phyloP scores from a whole-genome alignment of 1,284 basidiomycete genomes.

The Tilletia caries region DNA sequence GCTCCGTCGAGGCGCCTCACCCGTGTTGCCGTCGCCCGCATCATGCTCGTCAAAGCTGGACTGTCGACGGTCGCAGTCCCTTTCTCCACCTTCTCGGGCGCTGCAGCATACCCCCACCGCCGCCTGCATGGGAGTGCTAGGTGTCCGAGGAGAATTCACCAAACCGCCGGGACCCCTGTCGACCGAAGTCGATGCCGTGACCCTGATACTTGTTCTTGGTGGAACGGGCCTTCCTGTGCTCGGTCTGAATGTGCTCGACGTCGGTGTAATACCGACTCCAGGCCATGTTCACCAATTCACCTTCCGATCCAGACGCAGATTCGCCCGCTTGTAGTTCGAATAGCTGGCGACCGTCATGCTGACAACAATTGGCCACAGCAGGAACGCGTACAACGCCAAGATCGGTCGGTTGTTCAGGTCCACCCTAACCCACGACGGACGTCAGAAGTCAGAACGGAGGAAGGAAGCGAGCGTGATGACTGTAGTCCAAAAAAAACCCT shows the following conservation, averaged over 20 bases:
- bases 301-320: conserved; percentile 49
- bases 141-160: conserved; percentile 78
- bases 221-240: conserved; percentile 87
- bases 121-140: conserved; percentile 58
- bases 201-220: conserved; percentile 90
- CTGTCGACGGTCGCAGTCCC: conserved; percentile 57
- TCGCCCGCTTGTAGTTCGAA: conserved; percentile 48
- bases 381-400: conserved; percentile 52
- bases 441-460: conserved; percentile 20
- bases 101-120: conserved; percentile 56
- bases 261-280: conserved; percentile 62
- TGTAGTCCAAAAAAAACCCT: background rate
- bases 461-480: conserved; percentile 20
- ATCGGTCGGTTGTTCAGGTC: conserved; percentile 52
- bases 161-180: conserved; percentile 64
- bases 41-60: conserved; percentile 82
- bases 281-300: conserved; percentile 52
- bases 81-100: too few species aligned
- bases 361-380: conserved; percentile 52
- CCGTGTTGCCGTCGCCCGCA: conserved; percentile 86
- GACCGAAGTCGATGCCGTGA: conserved; percentile 70
- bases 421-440: conserved; percentile 63
- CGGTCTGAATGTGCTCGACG: conserved; percentile 81
- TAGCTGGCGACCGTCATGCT: conserved; percentile 51
- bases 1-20: conserved; percentile 19